These are phyloP conservation scores for Wickerhamiella dianesei DNA, from an alignment of 805 yeast species.

Conservation along the genomic window DNA sequence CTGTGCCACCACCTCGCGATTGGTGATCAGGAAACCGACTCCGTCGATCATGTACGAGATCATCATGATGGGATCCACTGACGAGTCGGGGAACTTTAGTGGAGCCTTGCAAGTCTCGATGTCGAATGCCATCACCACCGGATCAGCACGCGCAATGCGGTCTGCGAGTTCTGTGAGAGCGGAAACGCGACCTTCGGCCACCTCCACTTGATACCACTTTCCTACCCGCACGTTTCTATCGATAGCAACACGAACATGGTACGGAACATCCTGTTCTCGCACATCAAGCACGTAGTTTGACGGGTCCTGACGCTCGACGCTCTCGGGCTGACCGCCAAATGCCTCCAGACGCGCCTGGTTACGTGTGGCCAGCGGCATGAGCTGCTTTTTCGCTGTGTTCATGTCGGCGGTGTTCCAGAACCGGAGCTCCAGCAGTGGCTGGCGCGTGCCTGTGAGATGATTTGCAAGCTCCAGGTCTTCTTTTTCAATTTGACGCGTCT, in stretches of 20 bases:
- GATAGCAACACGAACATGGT: conserved; percentile 90
- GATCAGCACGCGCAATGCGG: conserved; percentile 89
- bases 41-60: conserved; percentile 99
- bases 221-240: conserved; percentile 77
- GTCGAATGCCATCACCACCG: conserved; percentile 91
- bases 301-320: conserved; percentile 34
- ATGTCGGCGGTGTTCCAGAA: conserved; percentile 69
- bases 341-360: conserved; percentile 51
- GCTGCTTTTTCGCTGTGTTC: conserved; percentile 52
- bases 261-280: conserved; percentile 92
- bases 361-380: conserved; percentile 56
- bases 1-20: conserved; percentile 83
- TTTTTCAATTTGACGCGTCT: conserved; percentile 41
- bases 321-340: conserved; percentile 42
- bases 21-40: conserved; percentile 85
- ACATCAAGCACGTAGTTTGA: conserved; percentile 56
- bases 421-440: conserved; percentile 48
- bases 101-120: conserved; percentile 97
- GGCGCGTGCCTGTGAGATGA: conserved; percentile 66
- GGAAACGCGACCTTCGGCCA: conserved; percentile 40
- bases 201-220: conserved; percentile 81
- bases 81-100: conserved; percentile 84
- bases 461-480: conserved; percentile 77
- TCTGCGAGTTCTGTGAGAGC: conserved; percentile 46
- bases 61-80: conserved; percentile 93